These are phyloP conservation scores for Microcyclosporella mali DNA, from an alignment of 2,329 filamentous ascomycete genomes.

Conservation along the genomic window DNA sequence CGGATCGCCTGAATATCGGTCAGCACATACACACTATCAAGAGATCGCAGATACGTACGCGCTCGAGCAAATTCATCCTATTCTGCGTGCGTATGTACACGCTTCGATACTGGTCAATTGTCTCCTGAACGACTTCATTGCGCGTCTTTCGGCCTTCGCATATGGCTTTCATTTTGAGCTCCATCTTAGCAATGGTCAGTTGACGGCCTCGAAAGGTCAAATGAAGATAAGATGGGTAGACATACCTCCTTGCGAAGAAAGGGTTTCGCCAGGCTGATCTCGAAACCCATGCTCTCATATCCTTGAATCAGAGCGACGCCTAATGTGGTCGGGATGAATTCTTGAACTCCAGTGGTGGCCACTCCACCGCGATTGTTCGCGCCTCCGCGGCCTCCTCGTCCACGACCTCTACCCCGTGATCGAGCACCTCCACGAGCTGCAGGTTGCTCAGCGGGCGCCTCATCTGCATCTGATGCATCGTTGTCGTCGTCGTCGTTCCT, in stretches of 20 bases:
- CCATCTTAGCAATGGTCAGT: constrained; percentile 56
- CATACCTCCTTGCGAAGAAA: constrained; percentile 80
- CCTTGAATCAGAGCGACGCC: constrained; percentile 89
- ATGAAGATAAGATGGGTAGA: neutral
- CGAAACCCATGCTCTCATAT: constrained; percentile 89
- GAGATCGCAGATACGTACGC: constrained; percentile 35
- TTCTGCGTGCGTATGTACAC: constrained; percentile 79
- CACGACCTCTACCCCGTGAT: constrained; percentile 35
- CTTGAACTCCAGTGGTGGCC: constrained; percentile 55
- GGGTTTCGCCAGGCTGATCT: constrained; percentile 88
- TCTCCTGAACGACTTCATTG: constrained; percentile 71
- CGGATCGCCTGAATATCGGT: constrained; percentile 8
- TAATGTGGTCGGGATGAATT: constrained; percentile 88
- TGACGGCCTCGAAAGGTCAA: neutral
- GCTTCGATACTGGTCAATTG: constrained; percentile 75
- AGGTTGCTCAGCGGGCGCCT: constrained; percentile 32
- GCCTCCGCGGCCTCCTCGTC: constrained; percentile 39
- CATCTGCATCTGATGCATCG: constrained; percentile 31
- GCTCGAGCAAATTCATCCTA: constrained; percentile 59
- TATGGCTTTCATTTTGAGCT: constrained; percentile 92
- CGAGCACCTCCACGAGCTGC: constrained; percentile 31
- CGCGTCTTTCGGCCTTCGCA: constrained; percentile 78
- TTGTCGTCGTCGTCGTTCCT: constrained; percentile 25
- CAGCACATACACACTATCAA: neutral
- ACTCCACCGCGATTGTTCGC: constrained; percentile 42